phyloP scores from a whole-genome alignment of 192 early-diverging fungal genomes.

The Obelidium mucronatum region DNA sequence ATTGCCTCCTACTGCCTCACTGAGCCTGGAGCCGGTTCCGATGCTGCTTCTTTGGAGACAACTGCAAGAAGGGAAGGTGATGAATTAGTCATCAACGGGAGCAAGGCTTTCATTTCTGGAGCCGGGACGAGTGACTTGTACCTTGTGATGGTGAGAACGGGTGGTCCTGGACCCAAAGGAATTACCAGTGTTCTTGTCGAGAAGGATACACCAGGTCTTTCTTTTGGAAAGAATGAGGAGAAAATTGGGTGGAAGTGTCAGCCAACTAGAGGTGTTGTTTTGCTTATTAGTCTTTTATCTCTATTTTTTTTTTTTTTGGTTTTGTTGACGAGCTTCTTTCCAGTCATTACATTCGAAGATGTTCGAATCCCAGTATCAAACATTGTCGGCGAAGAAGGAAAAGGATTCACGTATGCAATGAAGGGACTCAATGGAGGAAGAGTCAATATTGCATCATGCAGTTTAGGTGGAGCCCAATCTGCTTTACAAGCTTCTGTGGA shows the following conservation, averaged over 20 bases:
- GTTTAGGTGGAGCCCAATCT: conserved; percentile 62
- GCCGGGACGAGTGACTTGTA: conserved; percentile 62
- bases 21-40: conserved; percentile 61
- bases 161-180: conserved; percentile 60
- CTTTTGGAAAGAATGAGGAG: conserved; percentile 68
- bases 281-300: conserved; percentile 1
- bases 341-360: conserved; percentile 66
- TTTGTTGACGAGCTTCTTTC: neutral
- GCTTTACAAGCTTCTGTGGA: conserved; percentile 55
- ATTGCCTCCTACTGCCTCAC: conserved; percentile 57
- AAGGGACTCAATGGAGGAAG: conserved; percentile 67
- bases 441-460: conserved; percentile 66
- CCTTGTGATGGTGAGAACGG: conserved; percentile 67
- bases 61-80: conserved; percentile 50
- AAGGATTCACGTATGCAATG: conserved; percentile 71
- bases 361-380: conserved; percentile 58
- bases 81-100: conserved; percentile 52
- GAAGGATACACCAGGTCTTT: conserved; percentile 61
- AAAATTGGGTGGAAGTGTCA: conserved; percentile 71
- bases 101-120: conserved; percentile 56
- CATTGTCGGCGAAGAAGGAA: conserved; percentile 61
- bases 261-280: conserved; percentile 55
- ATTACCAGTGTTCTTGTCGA: conserved; percentile 65
- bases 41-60: conserved; percentile 70
- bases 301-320: neutral